Conservation (phyloP, 1,284 basidiomycete species). For the Erythrobasidium hasegawianum region DNA sequence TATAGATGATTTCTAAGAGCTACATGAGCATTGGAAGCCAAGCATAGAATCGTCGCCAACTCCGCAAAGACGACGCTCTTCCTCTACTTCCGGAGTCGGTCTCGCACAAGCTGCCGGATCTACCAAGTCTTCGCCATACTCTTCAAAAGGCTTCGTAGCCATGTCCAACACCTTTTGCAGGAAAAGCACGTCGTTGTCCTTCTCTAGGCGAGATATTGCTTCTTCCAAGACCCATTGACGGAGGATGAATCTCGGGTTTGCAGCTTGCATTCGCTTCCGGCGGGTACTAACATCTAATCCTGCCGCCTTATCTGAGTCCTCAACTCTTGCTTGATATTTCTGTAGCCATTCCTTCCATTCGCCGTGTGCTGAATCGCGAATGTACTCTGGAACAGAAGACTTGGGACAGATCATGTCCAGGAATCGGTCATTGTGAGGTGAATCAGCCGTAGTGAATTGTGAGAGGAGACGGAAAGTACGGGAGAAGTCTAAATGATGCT, state of each 20-base stretch:
- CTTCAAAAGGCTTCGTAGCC: constrained; percentile 71
- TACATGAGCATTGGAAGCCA: constrained; percentile 87
- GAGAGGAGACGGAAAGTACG: constrained; percentile 68
- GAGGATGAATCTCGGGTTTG: constrained; percentile 82
- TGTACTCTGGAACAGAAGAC: constrained; percentile 51
- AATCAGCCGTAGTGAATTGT: constrained; percentile 55
- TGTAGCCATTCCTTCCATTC: constrained; percentile 67
- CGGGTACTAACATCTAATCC: constrained; percentile 48
- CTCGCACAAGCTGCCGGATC: constrained; percentile 46
- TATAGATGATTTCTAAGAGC: no score
- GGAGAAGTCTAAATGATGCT: constrained; percentile 74
- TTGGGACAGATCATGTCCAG: constrained; percentile 55
- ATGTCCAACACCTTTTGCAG: constrained; percentile 76
- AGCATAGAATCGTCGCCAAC: constrained; percentile 69
- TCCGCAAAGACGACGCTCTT: constrained; percentile 72
- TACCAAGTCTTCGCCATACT: constrained; percentile 62
- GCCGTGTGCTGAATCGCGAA: constrained; percentile 49
- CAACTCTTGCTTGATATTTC: constrained; percentile 62
- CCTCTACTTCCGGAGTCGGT: constrained; percentile 60
- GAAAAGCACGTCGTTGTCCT: constrained; percentile 58
- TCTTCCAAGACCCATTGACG: constrained; percentile 92
- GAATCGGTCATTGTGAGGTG: constrained; percentile 53
- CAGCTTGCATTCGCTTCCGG: constrained; percentile 54
- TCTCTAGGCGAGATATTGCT: constrained; percentile 68
- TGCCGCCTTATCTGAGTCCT: constrained; percentile 50